Evolutionary conservation across 768 basidiomycete genomes (phyloP).

Genomic region (Krasilnikovozyma curviuscula): DNA sequence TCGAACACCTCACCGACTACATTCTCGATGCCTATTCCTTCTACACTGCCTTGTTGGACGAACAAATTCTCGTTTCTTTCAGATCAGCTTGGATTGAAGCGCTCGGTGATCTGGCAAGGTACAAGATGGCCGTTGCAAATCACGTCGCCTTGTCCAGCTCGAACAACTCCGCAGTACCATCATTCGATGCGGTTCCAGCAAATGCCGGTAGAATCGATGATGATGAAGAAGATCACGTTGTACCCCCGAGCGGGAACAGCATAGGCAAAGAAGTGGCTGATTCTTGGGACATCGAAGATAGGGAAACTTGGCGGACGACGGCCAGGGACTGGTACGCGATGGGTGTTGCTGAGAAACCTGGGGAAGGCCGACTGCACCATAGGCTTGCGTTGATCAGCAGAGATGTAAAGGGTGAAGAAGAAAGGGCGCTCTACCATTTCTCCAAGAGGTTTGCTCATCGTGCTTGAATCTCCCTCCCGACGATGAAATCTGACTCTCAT

Average conservation of each 20-base stretch:
- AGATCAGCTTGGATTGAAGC: conserved; percentile 84
- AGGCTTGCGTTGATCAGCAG: conserved; percentile 73
- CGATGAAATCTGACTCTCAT: neutral
- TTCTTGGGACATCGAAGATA: conserved; percentile 50
- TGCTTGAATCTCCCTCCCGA: neutral
- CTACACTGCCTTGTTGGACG: conserved; percentile 75
- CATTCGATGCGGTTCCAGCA: neutral
- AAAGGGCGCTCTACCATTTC: conserved; percentile 79
- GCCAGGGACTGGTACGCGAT: conserved; percentile 84
- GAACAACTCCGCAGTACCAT: conserved; percentile 23
- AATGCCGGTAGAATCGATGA: conserved; percentile 15
- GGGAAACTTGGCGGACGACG: conserved; percentile 74
- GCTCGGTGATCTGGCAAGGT: conserved; percentile 84
- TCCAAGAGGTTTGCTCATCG: conserved; percentile 53
- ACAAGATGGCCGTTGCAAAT: conserved; percentile 86
- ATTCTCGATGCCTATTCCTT: conserved; percentile 90
- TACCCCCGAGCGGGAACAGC: conserved; percentile 29
- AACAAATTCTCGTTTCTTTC: conserved; percentile 48
- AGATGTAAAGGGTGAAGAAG: conserved; percentile 62
- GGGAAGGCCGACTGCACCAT: conserved; percentile 85
- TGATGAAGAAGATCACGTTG: conserved; percentile 33
- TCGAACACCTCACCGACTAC: conserved; percentile 84
- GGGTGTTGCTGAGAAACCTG: conserved; percentile 72
- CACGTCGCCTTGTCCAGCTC: conserved; percentile 34
- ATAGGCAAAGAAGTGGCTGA: conserved; percentile 76